A percentile compares a stretch with the other conserved stretches of the same genome.
Evolutionary conservation across 352 stramenopile genomes (phyloP).

Genomic region (Globisporangium irregulare): DNA sequence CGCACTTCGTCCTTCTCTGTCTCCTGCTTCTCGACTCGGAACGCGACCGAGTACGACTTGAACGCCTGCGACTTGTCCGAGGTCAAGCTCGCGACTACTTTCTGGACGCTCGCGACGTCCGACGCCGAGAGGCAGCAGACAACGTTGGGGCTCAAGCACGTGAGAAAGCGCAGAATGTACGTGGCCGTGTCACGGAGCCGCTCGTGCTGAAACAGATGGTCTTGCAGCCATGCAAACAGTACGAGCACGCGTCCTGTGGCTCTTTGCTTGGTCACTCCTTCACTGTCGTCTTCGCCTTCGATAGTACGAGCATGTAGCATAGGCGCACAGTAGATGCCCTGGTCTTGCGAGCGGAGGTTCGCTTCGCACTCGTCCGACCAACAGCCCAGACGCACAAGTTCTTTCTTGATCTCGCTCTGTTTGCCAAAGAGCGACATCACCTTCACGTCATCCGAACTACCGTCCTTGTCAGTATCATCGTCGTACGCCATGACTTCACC

Average conservation of each 20-base stretch:
- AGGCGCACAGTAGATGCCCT: conserved; percentile 58
- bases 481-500: conserved; percentile 1
- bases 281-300: not conserved
- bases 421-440: conserved; percentile 60
- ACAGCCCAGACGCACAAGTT: conserved; percentile 31
- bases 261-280: not conserved
- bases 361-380: conserved; percentile 50
- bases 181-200: conserved; percentile 58
- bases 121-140: conserved; percentile 18
- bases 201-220: conserved; percentile 36
- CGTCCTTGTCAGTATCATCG: not conserved
- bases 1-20: conserved; percentile 14
- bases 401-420: conserved; percentile 42
- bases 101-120: conserved; percentile 9
- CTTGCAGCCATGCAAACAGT: conserved; percentile 61
- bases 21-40: conserved; percentile 17
- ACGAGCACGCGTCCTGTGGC: conserved; percentile 23
- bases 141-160: conserved; percentile 14
- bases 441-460: conserved; percentile 16
- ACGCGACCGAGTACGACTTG: conserved; percentile 21
- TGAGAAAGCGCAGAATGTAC: conserved; percentile 62
- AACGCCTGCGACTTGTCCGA: not conserved
- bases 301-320: not conserved
- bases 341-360: conserved; percentile 31
- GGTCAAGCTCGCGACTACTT: conserved; percentile 2